Percentiles rank a stretch among this genome's conserved stretches.
phyloP scores from a whole-genome alignment of 225 moss, liverwort and hornwort genomes.

The Marchantia polymorpha region DNA sequence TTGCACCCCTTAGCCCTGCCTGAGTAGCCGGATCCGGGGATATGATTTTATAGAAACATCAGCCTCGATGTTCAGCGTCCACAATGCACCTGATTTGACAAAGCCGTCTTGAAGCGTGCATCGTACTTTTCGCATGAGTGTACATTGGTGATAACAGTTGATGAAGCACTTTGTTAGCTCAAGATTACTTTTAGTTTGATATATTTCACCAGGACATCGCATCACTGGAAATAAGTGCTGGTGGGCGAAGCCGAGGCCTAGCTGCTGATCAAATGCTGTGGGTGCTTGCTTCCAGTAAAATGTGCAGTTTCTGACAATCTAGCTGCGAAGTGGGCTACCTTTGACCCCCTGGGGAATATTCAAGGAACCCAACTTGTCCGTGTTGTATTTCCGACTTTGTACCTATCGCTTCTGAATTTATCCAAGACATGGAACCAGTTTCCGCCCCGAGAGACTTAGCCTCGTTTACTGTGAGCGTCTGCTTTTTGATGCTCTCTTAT shows the following conservation, averaged over 20 bases:
- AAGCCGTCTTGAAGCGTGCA: not conserved
- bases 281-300: conserved; percentile 5
- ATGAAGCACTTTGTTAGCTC: conserved; percentile 5
- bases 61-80: conserved; percentile 10
- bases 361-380: not conserved
- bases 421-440: not conserved
- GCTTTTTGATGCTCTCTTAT: too few relatives aligned
- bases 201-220: not conserved
- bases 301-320: conserved; percentile 3
- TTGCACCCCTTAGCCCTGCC: conserved; percentile 2
- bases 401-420: not conserved
- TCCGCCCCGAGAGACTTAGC: too few relatives aligned
- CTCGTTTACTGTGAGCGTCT: too few relatives aligned
- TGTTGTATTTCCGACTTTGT: not conserved
- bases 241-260: not conserved
- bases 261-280: not conserved
- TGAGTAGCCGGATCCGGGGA: conserved; percentile 4
- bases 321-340: not conserved
- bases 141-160: conserved; percentile 8
- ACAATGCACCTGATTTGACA: conserved; percentile 15
- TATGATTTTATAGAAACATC: conserved; percentile 4
- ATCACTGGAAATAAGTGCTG: conserved; percentile 3
- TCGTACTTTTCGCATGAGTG: conserved; percentile 6
- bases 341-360: not conserved
- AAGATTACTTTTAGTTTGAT: not conserved